Base-by-base conservation (phyloP, 495 filamentous ascomycete genomes). In the Massariosphaeria phaeospora region DNA sequence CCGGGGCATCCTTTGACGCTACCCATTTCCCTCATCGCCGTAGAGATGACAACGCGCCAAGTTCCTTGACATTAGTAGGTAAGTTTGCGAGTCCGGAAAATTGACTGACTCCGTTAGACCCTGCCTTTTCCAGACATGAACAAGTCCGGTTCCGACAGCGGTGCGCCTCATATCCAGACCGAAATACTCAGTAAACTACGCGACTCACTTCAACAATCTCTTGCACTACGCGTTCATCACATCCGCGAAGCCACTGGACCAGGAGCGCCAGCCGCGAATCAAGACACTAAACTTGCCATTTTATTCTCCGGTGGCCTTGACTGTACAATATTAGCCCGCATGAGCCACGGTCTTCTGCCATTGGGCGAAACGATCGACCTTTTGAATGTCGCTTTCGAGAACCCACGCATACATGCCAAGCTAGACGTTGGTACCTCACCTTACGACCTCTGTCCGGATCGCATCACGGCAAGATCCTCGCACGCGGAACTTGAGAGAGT, bases 361-460 rank as follows among this genome's bases (percentile, higher is more conserved):
- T 20, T 64, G 1, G 66, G 75, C 4, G 81, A 93, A 55, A 71
- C 73, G 5, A 85, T 99, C 54, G 90, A 96, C 64, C 77, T 99
- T 0, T 76, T 97, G 17, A 99, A 99, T 59, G 91, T 99, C 36
- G 93, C 90, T 0, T 99, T 99, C 61, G 87, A 98, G 66, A 98
- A 98, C 62, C 89, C 88, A 0, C 79, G 91, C 1, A 58, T 73
- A 10, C 69, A 71, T 53, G 43, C 47, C 29, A 36, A 46, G 0
- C 17, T 49, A 29, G 33, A 44, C 17, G 20, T 58, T 18, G 59
- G 68, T 24, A 29, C 27, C 25, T 63, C 55, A 3, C 70, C 75
- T 7, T 99, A 90, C 67, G 87, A 91, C 64, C 70, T 75, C 43
- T 99, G 93, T 59, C 94, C 93, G 0, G 93, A 99, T 67, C 82